Percentiles rank a stretch among this genome's conserved stretches.
These are phyloP conservation scores for Fusarium veterinarium DNA, from an alignment of 2,329 filamentous ascomycete genomes.

Conservation along the genomic window DNA sequence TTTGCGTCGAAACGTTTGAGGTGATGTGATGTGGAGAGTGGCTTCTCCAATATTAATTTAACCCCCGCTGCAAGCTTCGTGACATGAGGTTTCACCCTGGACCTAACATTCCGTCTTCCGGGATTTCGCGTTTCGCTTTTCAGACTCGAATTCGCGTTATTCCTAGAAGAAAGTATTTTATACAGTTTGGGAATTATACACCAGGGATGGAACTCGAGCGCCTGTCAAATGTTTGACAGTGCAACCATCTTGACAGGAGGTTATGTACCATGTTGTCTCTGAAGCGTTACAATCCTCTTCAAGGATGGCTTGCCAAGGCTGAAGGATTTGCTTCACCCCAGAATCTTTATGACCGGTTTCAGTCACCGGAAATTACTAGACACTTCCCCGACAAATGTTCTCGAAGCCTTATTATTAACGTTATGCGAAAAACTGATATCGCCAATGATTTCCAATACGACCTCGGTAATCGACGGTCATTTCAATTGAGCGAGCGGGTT, in stretches of 20 bases:
- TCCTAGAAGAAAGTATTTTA: accelerated
- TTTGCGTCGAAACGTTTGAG: background rate
- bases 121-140: background rate
- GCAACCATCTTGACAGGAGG: background rate
- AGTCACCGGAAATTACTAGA: background rate
- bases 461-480: slow-evolving; percentile 11
- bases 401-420: background rate
- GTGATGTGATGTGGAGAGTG: background rate
- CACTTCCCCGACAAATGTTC: background rate
- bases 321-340: background rate
- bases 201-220: background rate
- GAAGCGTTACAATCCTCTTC: background rate
- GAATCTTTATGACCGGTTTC: background rate
- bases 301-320: background rate
- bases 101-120: background rate
- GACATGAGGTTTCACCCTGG: background rate
- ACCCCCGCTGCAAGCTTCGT: background rate
- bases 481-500: background rate
- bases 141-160: background rate
- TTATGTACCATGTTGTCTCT: background rate
- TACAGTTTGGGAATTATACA: accelerated
- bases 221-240: background rate
- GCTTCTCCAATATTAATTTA: background rate
- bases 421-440: background rate
- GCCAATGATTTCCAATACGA: background rate